These are phyloP conservation scores for Pythium periplocum DNA, from an alignment of 352 stramenopile species.

Conservation along the genomic window DNA sequence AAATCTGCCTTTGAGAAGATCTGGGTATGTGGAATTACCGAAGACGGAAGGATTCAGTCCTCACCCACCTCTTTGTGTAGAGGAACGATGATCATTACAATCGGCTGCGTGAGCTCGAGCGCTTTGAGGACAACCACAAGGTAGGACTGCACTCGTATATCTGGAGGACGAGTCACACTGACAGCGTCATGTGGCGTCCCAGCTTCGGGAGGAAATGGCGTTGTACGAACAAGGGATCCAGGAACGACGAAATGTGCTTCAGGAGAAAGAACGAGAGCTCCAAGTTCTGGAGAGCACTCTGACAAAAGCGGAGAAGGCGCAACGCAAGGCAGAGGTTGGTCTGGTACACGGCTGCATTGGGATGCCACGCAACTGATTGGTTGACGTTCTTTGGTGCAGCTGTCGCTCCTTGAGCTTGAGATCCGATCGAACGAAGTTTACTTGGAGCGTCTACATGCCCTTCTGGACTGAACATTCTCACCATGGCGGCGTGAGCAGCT, in stretches of 20 bases:
- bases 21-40: conserved; percentile 28
- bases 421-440: conserved; percentile 67
- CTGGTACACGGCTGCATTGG: neutral
- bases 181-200: neutral
- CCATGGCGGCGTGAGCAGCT: conserved; percentile 3
- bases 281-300: conserved; percentile 38
- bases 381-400: conserved; percentile 17
- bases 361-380: neutral
- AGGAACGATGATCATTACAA: conserved; percentile 51
- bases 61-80: conserved; percentile 15
- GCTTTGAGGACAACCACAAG: conserved; percentile 48
- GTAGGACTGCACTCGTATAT: conserved; percentile 15
- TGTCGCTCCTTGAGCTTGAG: conserved; percentile 62
- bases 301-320: conserved; percentile 36
- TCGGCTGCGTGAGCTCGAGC: conserved; percentile 58
- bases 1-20: conserved; percentile 63
- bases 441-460: conserved; percentile 20
- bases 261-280: conserved; percentile 36
- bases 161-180: neutral
- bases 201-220: conserved; percentile 53
- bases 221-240: conserved; percentile 58
- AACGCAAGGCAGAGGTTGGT: conserved; percentile 56
- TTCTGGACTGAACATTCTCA: conserved; percentile 11
- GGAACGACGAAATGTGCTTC: conserved; percentile 26
- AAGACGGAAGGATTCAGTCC: neutral